phyloP scores from a whole-genome alignment of 805 yeast genomes.

The Saccharomycopsis capsularis region DNA sequence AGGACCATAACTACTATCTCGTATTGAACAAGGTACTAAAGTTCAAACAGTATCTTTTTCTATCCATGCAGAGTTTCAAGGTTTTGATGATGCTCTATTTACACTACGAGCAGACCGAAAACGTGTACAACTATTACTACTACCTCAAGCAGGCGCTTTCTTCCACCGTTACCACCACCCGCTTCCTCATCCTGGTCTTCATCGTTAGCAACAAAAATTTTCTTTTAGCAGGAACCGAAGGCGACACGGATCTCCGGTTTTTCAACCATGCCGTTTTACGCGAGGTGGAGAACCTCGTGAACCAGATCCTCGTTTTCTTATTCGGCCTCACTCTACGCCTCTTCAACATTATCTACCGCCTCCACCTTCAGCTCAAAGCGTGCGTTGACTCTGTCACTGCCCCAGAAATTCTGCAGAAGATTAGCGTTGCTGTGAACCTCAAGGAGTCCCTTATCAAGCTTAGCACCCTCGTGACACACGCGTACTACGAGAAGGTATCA shows the following conservation, averaged over 20 bases:
- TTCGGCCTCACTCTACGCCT: not conserved
- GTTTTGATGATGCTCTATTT: not conserved
- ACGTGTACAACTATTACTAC: not conserved
- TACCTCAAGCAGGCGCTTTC: not conserved
- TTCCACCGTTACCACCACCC: not conserved
- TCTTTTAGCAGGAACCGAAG: too few species aligned
- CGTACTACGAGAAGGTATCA: slow-evolving; percentile 4
- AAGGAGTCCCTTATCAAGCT: slow-evolving; percentile 1
- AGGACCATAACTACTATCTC: not conserved
- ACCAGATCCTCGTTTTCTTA: not conserved
- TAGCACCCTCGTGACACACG: not conserved
- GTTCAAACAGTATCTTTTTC: not conserved
- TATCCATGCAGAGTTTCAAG: not conserved
- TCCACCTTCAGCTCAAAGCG: not conserved
- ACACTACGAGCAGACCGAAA: not conserved
- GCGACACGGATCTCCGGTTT: not conserved
- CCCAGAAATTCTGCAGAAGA: not conserved
- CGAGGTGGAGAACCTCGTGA: not conserved
- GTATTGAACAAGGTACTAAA: not conserved
- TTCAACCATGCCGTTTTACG: not conserved
- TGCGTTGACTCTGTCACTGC: not conserved
- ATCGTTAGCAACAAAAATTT: too few species aligned
- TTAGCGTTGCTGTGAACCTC: not conserved
- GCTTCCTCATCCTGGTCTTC: too few species aligned
- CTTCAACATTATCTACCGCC: not conserved